Conservation (phyloP, 495 filamentous ascomycete species). For the Aspergillus coremiiformis region DNA sequence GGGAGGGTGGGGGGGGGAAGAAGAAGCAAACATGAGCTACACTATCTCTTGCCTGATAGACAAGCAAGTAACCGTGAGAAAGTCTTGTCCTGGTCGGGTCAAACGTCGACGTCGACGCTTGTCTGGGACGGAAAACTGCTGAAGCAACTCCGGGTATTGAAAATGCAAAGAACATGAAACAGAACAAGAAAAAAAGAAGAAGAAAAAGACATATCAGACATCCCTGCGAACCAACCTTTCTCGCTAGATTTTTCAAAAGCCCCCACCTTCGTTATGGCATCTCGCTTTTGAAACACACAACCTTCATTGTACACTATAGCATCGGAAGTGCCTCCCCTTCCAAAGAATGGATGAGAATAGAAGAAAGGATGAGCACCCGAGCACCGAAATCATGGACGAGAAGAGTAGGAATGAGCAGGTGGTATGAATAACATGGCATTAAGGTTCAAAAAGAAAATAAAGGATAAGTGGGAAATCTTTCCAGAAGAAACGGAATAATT, state of each 20-base stretch:
- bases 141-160: constrained; percentile 8
- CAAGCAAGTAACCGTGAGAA: not conserved
- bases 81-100: not conserved
- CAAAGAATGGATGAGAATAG: constrained; percentile 4
- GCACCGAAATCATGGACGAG: constrained; percentile 26
- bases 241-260: constrained; percentile 11
- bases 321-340: constrained; percentile 13
- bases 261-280: constrained; percentile 8
- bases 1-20: constrained; percentile 9
- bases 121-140: not conserved
- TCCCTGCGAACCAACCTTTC: constrained; percentile 15
- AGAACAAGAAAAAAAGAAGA: constrained; percentile 8
- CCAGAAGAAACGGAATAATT: constrained; percentile 34
- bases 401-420: constrained; percentile 18
- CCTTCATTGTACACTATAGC: constrained; percentile 21
- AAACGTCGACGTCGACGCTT: not conserved
- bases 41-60: not conserved
- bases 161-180: constrained; percentile 12
- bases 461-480: constrained; percentile 30
- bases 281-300: constrained; percentile 7
- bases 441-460: constrained; percentile 17
- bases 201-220: constrained; percentile 9
- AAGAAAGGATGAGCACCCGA: constrained; percentile 20
- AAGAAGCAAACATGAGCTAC: constrained; percentile 1
- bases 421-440: constrained; percentile 20